These are phyloP conservation scores for Prosopis cineraria DNA, from an alignment of 306 rosid species.

Conservation along the genomic window DNA sequence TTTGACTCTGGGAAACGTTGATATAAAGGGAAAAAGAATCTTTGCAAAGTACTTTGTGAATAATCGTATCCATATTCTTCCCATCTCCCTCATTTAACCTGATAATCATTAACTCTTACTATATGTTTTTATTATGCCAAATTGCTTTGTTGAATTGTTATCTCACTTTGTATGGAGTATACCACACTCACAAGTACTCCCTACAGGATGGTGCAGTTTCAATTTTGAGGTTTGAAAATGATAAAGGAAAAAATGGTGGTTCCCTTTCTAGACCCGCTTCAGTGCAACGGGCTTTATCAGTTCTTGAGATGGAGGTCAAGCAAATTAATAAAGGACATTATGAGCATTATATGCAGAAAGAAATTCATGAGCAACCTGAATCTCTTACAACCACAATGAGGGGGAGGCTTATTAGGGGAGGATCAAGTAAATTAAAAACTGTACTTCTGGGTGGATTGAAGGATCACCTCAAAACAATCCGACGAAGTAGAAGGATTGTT, in stretches of 20 bases:
- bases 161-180: background rate
- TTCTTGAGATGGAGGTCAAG: slow-evolving; percentile 97
- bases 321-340: slow-evolving; percentile 94
- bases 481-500: slow-evolving; percentile 93
- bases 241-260: slow-evolving; percentile 57
- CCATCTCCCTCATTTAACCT: slow-evolving; percentile 9
- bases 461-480: slow-evolving; percentile 94
- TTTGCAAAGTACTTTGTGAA: slow-evolving; percentile 4
- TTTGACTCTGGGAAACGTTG: slow-evolving; percentile 24
- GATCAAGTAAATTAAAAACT: slow-evolving; percentile 79
- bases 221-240: slow-evolving; percentile 79
- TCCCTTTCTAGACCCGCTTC: slow-evolving; percentile 74
- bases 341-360: slow-evolving; percentile 98
- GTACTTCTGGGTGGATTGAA: slow-evolving; percentile 95
- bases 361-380: slow-evolving; percentile 95
- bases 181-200: slow-evolving; percentile 31
- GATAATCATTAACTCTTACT: slow-evolving; percentile 25
- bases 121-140: slow-evolving; percentile 14
- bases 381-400: slow-evolving; percentile 97
- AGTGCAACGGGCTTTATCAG: slow-evolving; percentile 91
- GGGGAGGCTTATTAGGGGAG: slow-evolving; percentile 84
- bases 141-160: slow-evolving; percentile 21
- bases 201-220: slow-evolving; percentile 87
- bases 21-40: background rate
- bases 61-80: slow-evolving; percentile 21